These are phyloP conservation scores for Sphenostylis stenocarpa DNA, from an alignment of 306 rosid genomes.

Conservation along the genomic window DNA sequence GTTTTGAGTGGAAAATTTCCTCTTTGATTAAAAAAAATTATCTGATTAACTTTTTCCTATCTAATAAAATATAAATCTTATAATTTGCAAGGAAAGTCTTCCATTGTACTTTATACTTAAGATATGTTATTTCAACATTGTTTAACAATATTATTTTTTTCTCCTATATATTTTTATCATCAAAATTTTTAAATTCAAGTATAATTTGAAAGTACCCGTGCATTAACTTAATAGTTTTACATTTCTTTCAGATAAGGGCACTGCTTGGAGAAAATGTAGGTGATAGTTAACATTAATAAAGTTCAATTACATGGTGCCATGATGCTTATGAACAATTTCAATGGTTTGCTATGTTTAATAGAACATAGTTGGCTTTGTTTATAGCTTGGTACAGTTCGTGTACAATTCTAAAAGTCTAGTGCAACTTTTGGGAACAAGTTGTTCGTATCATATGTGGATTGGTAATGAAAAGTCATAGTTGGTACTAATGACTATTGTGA, in stretches of 20 bases:
- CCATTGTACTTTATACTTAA: background rate
- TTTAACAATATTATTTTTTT: background rate
- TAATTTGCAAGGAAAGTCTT: background rate
- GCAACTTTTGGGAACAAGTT: background rate
- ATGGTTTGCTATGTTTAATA: background rate
- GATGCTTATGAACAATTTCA: conserved; percentile 6
- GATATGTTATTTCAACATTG: background rate
- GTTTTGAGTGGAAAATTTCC: background rate
- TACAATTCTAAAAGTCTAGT: background rate
- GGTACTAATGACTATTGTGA: background rate
- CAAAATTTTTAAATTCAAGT: background rate
- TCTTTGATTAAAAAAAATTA: background rate
- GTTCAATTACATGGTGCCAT: conserved; percentile 1
- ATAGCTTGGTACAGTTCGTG: background rate
- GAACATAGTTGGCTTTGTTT: background rate
- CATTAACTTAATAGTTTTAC: conserved; percentile 13
- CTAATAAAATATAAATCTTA: background rate
- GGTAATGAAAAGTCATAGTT: background rate
- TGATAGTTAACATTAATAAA: background rate
- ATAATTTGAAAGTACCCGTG: background rate
- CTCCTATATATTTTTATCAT: background rate
- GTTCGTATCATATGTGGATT: background rate
- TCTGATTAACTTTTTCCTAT: background rate
- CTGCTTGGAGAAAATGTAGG: background rate
- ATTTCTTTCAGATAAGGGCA: conserved; percentile 9